Evolutionary conservation across 805 yeast genomes (phyloP), one percentile per base, ranked within the genome.

Genomic region (Candida fluviatilis): DNA sequence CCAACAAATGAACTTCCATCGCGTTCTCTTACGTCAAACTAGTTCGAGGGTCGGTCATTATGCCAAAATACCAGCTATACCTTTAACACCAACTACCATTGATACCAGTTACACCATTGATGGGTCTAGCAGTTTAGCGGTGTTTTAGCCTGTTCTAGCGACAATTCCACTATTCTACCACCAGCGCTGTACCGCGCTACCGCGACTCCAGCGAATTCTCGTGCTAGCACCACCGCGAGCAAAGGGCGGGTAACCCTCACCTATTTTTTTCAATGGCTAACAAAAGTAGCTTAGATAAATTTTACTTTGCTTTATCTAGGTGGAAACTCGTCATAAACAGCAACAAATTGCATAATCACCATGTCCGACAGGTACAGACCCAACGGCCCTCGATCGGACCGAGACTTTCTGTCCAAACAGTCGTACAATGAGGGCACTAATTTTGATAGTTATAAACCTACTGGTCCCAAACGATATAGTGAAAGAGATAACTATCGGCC

Each of bases 301-400:
- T 8, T 6, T 8, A 27, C 15, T 8, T 27, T 27, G n/a, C n/a
- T 12, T 13, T n/a, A n/a, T n/a, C n/a, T n/a, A n/a, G n/a, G n/a
- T n/a, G n/a, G n/a, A n/a, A n/a, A n/a, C n/a, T n/a, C n/a, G 24
- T 21, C 24, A 21, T 6, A 6, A 21, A 6, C 10, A 6, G 8
- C 10, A 21, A 21, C 15, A 7, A n/a, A 29, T 29, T 29, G 32
- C 4, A 10, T 10, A n/a, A 15, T 25, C n/a, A 35, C 21, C 32
- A 62, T 62, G 69, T 59, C 66, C 24, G 69, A 62, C 30, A 52
- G 62, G 38, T 58, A 58, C 40, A 60, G 64, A 48, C 59, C 48
- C 8, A 23, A 23, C 13, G 35, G 42, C 39, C 50, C 14, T 18
- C 41, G 19, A 45, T 23, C 27, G 17, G 35, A 18, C 10, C 26